Evolutionary conservation across 1,284 basidiomycete species (phyloP).

Genomic region (Wolfiporia cocos): DNA sequence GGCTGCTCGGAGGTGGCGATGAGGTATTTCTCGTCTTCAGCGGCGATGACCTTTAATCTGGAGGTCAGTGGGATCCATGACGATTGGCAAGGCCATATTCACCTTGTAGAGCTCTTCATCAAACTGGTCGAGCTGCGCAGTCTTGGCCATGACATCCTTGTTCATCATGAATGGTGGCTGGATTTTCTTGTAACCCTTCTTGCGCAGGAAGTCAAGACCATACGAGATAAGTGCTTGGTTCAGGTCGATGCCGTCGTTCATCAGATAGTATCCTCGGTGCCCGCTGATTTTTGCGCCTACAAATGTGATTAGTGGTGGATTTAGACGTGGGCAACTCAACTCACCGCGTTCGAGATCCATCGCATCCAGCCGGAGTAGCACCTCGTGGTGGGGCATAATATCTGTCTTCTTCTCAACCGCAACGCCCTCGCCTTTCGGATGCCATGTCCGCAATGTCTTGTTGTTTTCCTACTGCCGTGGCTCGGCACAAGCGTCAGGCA

Average conservation of each 20-base stretch:
- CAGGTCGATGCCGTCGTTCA: conserved; percentile 92
- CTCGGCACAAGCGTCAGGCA: neutral
- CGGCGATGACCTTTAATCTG: conserved; percentile 76
- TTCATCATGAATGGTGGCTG: conserved; percentile 99
- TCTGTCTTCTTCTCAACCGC: conserved; percentile 56
- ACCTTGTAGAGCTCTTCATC: conserved; percentile 99
- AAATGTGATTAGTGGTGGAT: conserved; percentile 1
- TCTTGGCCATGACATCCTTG: conserved; percentile 96
- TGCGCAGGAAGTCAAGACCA: conserved; percentile 89
- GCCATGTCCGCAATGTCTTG: conserved; percentile 75
- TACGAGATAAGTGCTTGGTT: conserved; percentile 97
- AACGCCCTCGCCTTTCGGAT: conserved; percentile 74
- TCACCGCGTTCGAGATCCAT: conserved; percentile 94
- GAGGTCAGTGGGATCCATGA: too few species aligned
- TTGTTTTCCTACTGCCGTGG: conserved; percentile 77
- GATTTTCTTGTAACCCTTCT: conserved; percentile 85
- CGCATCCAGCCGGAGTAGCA: conserved; percentile 87
- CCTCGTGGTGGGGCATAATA: conserved; percentile 95
- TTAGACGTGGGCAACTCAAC: neutral
- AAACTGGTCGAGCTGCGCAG: conserved; percentile 96
- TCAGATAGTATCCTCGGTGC: conserved; percentile 95
- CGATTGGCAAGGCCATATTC: too few species aligned
- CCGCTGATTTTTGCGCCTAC: conserved; percentile 88
- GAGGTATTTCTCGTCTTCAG: conserved; percentile 97
- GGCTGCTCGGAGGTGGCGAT: conserved; percentile 99